Evolutionary conservation across 2,329 filamentous ascomycete species (phyloP), one percentile per base, ranked within the genome.

Genomic region (Hypomyces rosellus): DNA sequence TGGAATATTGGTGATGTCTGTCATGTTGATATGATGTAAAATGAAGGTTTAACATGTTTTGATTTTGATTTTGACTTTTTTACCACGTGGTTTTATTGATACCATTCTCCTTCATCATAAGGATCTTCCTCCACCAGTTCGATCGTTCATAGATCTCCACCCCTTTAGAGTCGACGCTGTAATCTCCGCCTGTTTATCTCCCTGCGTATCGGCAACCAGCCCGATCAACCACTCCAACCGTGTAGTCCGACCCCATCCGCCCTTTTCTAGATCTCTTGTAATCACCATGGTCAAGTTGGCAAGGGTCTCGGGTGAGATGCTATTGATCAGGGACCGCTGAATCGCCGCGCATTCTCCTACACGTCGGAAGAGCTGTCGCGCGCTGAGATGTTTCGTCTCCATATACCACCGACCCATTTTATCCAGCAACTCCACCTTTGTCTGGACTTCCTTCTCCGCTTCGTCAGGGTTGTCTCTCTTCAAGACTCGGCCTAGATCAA

Each of bases 241-340:
- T 12, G 50, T 36, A 6, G 56, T 62, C 14, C 68, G 60, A 3
- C 69, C 70, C 18, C 49, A 50, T n/a, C 57, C 54, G 5, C 69
- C 68, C 34, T 52, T 51, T 33, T 65, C 62, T 4, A 73, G 57
- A 50, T 72, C 69, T 9, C 62, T 56, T 3, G 64, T 59, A 16
- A 68, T 51, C 2, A 65, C 50, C 5, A 54, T 48, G 6, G 62
- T 50, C n/a, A 69, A 34, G 34, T 56, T 57, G 40, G 54, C 54
- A 15, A 72, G 51, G 9, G 60, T 56, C 15, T 56, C 46, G 5
- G 58, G 53, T 7, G 66, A 60, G n/a, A 63, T 48, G 11, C 45
- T 51, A 8, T 55, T 54, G 42, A 44, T 56, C 25, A 64, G 52
- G 6, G 47, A 47, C 39, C 59, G 59, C 46, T 66, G 58, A 45